A percentile compares a stretch with the other conserved stretches of the same genome.
phyloP scores from a whole-genome alignment of 441 rosid genomes.

The Adansonia grandidieri region DNA sequence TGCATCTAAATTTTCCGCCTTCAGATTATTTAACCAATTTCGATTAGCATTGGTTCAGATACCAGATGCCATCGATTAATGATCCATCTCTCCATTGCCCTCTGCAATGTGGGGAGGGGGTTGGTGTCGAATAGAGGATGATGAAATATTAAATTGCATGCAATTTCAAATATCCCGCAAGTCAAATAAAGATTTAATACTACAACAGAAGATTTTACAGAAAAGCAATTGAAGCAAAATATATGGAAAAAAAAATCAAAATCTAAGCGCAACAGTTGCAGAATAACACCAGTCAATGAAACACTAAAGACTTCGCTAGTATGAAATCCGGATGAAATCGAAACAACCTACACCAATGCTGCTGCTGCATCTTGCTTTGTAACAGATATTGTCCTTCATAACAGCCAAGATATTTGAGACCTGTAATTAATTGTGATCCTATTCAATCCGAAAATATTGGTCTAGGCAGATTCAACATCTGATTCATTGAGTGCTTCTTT shows the following conservation, averaged over 20 bases:
- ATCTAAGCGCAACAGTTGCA: not conserved
- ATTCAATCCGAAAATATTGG: not conserved
- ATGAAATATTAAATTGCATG: not conserved
- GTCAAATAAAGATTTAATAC: not conserved
- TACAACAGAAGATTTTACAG: conserved; percentile 18
- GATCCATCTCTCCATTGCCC: no score
- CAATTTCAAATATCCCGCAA: not conserved
- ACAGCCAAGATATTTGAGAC: not conserved
- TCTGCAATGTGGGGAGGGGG: no score
- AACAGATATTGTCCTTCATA: not conserved
- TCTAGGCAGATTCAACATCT: conserved; percentile 71
- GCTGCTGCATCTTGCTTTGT: conserved; percentile 9
- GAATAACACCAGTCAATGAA: conserved; percentile 9
- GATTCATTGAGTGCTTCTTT: conserved; percentile 66
- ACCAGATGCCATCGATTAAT: not conserved
- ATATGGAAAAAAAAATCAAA: conserved; percentile 1
- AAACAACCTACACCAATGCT: not conserved
- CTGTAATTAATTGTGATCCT: not conserved
- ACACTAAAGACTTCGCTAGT: not conserved
- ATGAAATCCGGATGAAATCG: not conserved
- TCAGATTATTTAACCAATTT: not conserved
- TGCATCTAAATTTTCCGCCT: not conserved
- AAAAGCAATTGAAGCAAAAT: not conserved
- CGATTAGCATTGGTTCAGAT: not conserved
- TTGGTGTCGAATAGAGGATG: no score